A percentile compares a stretch with the other conserved stretches of the same genome.
These are phyloP conservation scores for Lactarius vividus DNA, from an alignment of 768 basidiomycete species.

Conservation along the genomic window DNA sequence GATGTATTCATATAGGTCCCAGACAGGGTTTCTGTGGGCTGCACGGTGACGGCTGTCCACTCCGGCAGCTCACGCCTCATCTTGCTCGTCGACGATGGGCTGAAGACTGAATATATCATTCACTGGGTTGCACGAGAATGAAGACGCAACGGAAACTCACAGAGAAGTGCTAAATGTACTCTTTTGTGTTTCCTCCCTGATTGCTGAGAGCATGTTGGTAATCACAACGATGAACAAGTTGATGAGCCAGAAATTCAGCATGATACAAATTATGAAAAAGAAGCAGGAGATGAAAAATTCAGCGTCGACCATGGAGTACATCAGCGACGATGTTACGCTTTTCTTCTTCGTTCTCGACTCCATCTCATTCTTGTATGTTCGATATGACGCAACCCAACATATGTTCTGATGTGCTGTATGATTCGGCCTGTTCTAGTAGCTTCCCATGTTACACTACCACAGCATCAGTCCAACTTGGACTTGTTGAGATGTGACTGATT, in stretches of 20 bases:
- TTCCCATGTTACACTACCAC: too few species aligned
- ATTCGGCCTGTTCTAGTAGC: too few species aligned
- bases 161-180: constrained; percentile 88
- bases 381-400: too few species aligned
- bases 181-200: constrained; percentile 79
- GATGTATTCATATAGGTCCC: constrained; percentile 55
- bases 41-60: constrained; percentile 44
- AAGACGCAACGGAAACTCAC: constrained; percentile 41
- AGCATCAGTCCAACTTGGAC: too few species aligned
- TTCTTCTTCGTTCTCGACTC: too few species aligned
- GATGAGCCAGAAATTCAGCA: constrained; percentile 93
- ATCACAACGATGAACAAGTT: constrained; percentile 96
- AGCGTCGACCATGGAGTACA: constrained; percentile 87
- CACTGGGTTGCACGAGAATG: background rate
- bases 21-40: constrained; percentile 46
- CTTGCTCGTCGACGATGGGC: constrained; percentile 49
- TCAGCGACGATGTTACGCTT: constrained; percentile 60
- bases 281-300: constrained; percentile 84
- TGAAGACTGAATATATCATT: constrained; percentile 36
- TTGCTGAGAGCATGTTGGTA: constrained; percentile 87
- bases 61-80: constrained; percentile 55
- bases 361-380: too few species aligned
- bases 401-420: too few species aligned
- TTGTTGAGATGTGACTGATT: too few species aligned
- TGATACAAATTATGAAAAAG: constrained; percentile 81